Evolutionary conservation across 1,284 basidiomycete species (phyloP).

Genomic region (Puccinia hordei): DNA sequence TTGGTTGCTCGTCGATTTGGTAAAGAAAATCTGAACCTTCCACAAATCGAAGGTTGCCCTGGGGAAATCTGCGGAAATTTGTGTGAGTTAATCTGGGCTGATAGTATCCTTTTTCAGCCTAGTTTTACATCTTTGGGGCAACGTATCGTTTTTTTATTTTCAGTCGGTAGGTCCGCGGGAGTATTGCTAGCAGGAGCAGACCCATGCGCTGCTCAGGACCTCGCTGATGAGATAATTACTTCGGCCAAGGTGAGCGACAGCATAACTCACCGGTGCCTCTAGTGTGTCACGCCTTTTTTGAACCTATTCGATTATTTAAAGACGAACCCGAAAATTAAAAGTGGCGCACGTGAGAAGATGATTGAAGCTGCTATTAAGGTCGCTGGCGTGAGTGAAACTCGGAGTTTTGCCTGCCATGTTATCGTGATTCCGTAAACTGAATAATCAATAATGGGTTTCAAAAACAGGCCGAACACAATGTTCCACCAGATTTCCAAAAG

Average conservation of each 20-base stretch:
- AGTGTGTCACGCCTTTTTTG: background rate
- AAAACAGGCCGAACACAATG: conserved; percentile 11
- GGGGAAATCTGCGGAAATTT: conserved; percentile 19
- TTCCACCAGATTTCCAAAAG: conserved; percentile 6
- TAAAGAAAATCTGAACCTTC: background rate
- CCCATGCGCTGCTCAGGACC: conserved; percentile 17
- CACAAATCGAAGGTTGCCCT: conserved; percentile 21
- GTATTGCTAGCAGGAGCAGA: background rate
- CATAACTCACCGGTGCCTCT: background rate
- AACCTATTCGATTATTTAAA: background rate
- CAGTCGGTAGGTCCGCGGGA: background rate
- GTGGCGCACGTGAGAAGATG: background rate
- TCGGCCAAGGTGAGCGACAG: conserved; percentile 12
- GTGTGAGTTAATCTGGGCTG: background rate
- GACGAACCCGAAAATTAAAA: background rate
- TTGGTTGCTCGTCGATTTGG: conserved; percentile 11
- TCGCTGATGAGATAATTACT: conserved; percentile 30
- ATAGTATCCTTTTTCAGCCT: background rate
- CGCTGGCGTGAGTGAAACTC: background rate
- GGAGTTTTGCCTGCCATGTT: background rate
- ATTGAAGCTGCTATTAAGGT: background rate
- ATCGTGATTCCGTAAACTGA: background rate
- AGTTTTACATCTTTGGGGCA: background rate
- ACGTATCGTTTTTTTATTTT: background rate
- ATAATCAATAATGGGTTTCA: background rate